phyloP scores from a whole-genome alignment of 2,329 filamentous ascomycete genomes.

The Fusarium sp. region DNA sequence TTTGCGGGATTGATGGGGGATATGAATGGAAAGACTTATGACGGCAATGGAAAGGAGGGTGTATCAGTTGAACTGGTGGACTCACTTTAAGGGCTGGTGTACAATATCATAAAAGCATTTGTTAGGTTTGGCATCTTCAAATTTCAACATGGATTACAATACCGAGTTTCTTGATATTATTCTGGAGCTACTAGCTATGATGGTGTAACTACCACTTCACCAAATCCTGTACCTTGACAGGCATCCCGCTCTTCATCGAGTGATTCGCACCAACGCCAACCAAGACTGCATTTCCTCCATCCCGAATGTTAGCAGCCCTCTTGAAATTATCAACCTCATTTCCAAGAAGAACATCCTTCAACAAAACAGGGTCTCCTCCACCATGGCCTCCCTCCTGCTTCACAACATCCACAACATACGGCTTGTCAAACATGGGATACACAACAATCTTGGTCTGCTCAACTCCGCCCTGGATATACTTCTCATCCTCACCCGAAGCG shows the following conservation, averaged over 20 bases:
- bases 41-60: fast-evolving
- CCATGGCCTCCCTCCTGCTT: slow-evolving; percentile 69
- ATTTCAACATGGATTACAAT: too few relatives aligned
- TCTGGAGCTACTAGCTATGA: neutral
- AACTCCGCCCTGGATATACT: slow-evolving; percentile 44
- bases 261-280: slow-evolving; percentile 71
- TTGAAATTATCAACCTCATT: slow-evolving; percentile 62
- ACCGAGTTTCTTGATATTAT: too few relatives aligned
- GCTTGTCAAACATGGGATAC: slow-evolving; percentile 68
- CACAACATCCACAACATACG: slow-evolving; percentile 66
- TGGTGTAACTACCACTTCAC: slow-evolving; percentile 30
- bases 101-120: neutral
- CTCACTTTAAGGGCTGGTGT: neutral
- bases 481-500: slow-evolving; percentile 56
- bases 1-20: neutral
- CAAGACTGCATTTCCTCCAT: slow-evolving; percentile 70
- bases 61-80: neutral
- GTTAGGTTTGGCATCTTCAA: too few relatives aligned
- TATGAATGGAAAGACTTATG: neutral
- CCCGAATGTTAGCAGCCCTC: slow-evolving; percentile 69
- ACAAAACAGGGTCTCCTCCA: slow-evolving; percentile 66
- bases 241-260: slow-evolving; percentile 58
- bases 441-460: slow-evolving; percentile 62
- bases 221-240: slow-evolving; percentile 43
- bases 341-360: slow-evolving; percentile 70